A percentile compares a stretch with the other conserved stretches of the same genome.
These are phyloP conservation scores for Lecanosticta acicola DNA, from an alignment of 2,329 filamentous ascomycete species.

Conservation along the genomic window DNA sequence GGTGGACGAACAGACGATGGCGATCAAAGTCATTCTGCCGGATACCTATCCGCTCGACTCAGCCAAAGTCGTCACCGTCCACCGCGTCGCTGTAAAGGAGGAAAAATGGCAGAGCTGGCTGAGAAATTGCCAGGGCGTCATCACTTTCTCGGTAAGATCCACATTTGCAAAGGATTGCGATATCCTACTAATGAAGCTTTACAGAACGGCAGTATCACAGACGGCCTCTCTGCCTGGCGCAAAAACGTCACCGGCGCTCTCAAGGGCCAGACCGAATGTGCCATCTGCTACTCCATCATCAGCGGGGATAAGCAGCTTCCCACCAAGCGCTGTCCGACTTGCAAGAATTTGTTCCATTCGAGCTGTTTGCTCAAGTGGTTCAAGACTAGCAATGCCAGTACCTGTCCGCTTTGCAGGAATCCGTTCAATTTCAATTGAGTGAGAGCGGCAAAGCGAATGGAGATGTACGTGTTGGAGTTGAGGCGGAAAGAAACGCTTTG, in stretches of 20 bases:
- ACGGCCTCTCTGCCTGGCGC: slow-evolving; percentile 78
- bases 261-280: slow-evolving; percentile 90
- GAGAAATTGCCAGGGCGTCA: slow-evolving; percentile 80
- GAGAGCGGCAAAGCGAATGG: too few species aligned
- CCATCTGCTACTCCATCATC: slow-evolving; percentile 85
- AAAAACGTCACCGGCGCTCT: slow-evolving; percentile 81
- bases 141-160: slow-evolving; percentile 68
- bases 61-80: slow-evolving; percentile 69
- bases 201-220: slow-evolving; percentile 75
- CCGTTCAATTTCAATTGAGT: slow-evolving; percentile 63
- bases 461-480: too few species aligned
- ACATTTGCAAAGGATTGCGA: neutral
- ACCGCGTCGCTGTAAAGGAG: slow-evolving; percentile 81
- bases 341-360: slow-evolving; percentile 88
- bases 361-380: slow-evolving; percentile 96
- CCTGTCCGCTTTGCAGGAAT: slow-evolving; percentile 88
- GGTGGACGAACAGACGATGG: slow-evolving; percentile 79
- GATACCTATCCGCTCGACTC: slow-evolving; percentile 74
- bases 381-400: slow-evolving; percentile 83
- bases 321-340: slow-evolving; percentile 85
- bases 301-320: slow-evolving; percentile 82
- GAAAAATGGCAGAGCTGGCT: slow-evolving; percentile 92
- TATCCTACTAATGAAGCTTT: slow-evolving; percentile 6
- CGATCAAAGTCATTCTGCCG: slow-evolving; percentile 76
- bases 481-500: too few species aligned